Percentiles rank a stretch among this genome's conserved stretches.
These are phyloP conservation scores for Talaromyces albobiverticillius DNA, from an alignment of 2,329 filamentous ascomycete species.

Conservation along the genomic window DNA sequence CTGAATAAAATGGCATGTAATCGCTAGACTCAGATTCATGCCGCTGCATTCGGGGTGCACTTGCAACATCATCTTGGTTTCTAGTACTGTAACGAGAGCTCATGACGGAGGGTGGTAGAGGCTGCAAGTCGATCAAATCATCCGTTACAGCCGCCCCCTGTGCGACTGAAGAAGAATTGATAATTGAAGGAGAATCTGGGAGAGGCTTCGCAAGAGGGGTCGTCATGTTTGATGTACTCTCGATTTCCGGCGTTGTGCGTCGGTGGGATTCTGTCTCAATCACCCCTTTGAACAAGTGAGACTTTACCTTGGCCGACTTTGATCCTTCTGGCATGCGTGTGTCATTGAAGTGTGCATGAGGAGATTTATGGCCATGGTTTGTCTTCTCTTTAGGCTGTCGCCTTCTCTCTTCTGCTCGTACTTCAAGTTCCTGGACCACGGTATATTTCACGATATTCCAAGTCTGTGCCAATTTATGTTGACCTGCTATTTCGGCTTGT, in stretches of 20 bases:
- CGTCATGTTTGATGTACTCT: slow-evolving; percentile 55
- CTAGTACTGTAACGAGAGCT: slow-evolving; percentile 32
- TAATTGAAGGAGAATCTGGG: slow-evolving; percentile 35
- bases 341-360: slow-evolving; percentile 27
- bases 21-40: slow-evolving; percentile 26
- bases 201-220: slow-evolving; percentile 54
- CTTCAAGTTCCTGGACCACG: slow-evolving; percentile 48
- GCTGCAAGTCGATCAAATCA: slow-evolving; percentile 36
- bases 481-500: slow-evolving; percentile 49
- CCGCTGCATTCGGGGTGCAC: slow-evolving; percentile 20
- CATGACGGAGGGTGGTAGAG: slow-evolving; percentile 43
- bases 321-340: slow-evolving; percentile 27
- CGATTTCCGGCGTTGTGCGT: slow-evolving; percentile 34
- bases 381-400: slow-evolving; percentile 21
- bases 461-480: slow-evolving; percentile 55
- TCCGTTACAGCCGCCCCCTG: slow-evolving; percentile 30
- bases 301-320: slow-evolving; percentile 39
- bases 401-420: slow-evolving; percentile 34
- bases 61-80: slow-evolving; percentile 20
- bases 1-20: slow-evolving; percentile 19
- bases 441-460: slow-evolving; percentile 57
- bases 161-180: slow-evolving; percentile 25
- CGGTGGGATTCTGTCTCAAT: slow-evolving; percentile 35
- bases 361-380: slow-evolving; percentile 26
- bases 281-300: slow-evolving; percentile 42